Base-by-base conservation (phyloP, 139 green algal genomes). In the Deuterostichococcus epilithicus region DNA sequence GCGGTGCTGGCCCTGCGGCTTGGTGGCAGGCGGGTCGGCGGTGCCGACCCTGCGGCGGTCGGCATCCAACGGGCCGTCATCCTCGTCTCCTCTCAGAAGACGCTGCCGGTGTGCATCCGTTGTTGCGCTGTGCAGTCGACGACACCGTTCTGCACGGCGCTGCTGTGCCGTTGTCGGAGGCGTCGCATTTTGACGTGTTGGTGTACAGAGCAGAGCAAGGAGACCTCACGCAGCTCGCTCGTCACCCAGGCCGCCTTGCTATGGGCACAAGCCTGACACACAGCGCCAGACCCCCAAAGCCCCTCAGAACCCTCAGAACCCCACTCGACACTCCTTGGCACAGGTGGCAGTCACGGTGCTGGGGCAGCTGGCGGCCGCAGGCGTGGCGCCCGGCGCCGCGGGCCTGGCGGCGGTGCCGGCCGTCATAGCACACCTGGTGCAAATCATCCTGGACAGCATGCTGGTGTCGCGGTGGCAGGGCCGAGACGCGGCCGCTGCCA, bases 311-410 rank as follows among this genome's bases (percentile, higher is more conserved):
- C n/a, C n/a, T n/a, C n/a, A n/a, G n/a, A n/a, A n/a, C n/a, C n/a
- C n/a, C n/a, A n/a, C n/a, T n/a, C n/a, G n/a, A n/a, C n/a, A n/a
- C n/a, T n/a, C n/a, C n/a, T n/a, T n/a, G n/a, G 52, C 52, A 52
- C 13, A 63, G 52, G 52, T 92, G 28, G 87, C 88, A 15, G 83
- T 92, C 52, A 85, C 85, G 30, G 87, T 92, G n/a, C 66, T 92
- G 20, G 70, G 68, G 25, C 83, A 85, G 66, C 63, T 90, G 36
- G 68, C 59, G 8, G 65, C 47, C 2, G 52, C 52, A 20, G 52
- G 52, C 13, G 30, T 72, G 37, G 58, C 87, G 34, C 79, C 76
- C 3, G 60, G 81, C 0, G 72, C 52, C 1, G 72, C 76, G 23
- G 87, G 81, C 25, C 72, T 90, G n/a, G 87, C 86, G 20, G 83